Conservation (phyloP, 768 basidiomycete species). For the Russula sp. region DNA sequence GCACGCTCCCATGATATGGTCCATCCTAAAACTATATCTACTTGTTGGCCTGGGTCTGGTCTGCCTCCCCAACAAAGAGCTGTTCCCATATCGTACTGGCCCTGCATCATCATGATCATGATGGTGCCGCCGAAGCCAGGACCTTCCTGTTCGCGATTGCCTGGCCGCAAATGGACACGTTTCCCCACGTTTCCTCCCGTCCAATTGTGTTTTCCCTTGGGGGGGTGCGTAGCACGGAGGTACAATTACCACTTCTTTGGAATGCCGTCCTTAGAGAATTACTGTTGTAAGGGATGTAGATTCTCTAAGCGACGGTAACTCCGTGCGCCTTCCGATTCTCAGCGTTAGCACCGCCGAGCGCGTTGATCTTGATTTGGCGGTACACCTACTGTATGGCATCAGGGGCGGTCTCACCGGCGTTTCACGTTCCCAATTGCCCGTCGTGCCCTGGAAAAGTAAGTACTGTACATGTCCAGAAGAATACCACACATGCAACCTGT, state of each 20-base stretch:
- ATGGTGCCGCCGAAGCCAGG: too few species aligned
- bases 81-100: not conserved
- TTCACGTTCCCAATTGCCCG: not conserved
- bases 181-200: too few species aligned
- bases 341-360: not conserved
- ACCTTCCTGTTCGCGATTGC: too few species aligned
- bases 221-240: not conserved
- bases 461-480: not conserved
- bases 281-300: not conserved
- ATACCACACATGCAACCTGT: not conserved
- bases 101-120: too few species aligned
- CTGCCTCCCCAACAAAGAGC: not conserved
- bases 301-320: not conserved
- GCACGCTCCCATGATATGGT: not conserved
- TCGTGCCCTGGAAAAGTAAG: not conserved
- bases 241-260: too few species aligned
- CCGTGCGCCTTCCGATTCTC: not conserved
- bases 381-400: not conserved
- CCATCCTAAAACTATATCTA: not conserved
- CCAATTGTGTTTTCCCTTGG: not conserved
- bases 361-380: not conserved
- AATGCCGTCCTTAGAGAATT: too few species aligned
- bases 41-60: not conserved
- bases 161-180: too few species aligned
- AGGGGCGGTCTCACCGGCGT: not conserved